phyloP scores from a whole-genome alignment of 805 yeast genomes.

The Candida pseudoglaebosa region DNA sequence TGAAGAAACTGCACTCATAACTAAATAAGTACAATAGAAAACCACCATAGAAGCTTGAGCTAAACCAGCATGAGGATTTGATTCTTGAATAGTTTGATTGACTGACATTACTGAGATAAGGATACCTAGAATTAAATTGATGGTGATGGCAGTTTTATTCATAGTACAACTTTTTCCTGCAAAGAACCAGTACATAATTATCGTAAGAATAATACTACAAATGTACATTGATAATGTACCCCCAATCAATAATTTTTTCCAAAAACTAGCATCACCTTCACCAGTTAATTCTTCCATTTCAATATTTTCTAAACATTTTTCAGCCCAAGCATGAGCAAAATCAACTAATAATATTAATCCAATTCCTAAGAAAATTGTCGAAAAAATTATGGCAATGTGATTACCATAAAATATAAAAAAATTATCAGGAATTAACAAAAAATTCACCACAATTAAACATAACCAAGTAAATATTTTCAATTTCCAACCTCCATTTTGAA shows the following conservation, averaged over 20 bases:
- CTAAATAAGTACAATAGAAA: conserved; percentile 85
- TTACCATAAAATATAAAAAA: conserved; percentile 91
- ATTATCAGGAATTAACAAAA: conserved; percentile 72
- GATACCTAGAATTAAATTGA: conserved; percentile 65
- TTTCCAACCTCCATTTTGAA: conserved; percentile 94
- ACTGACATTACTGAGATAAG: conserved; percentile 69
- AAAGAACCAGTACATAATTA: conserved; percentile 78
- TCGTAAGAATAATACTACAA: conserved; percentile 66
- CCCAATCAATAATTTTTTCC: conserved; percentile 79
- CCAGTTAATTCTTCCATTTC: conserved; percentile 66
- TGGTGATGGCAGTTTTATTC: conserved; percentile 82
- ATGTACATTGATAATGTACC: conserved; percentile 86
- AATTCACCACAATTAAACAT: conserved; percentile 54
- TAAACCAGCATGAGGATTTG: conserved; percentile 91
- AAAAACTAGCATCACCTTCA: conserved; percentile 52
- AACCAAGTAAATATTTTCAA: conserved; percentile 63
- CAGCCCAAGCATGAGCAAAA: conserved; percentile 99
- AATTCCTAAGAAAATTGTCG: conserved; percentile 80
- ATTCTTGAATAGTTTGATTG: conserved; percentile 81
- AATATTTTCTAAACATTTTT: conserved; percentile 84
- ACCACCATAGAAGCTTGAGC: conserved; percentile 97
- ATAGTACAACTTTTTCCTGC: conserved; percentile 78
- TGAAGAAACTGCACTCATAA: conserved; percentile 88
- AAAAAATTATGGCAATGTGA: conserved; percentile 77
- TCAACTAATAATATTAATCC: conserved; percentile 90